Evolutionary conservation across 768 basidiomycete species (phyloP).

Genomic region (Tubosaeta sp.): DNA sequence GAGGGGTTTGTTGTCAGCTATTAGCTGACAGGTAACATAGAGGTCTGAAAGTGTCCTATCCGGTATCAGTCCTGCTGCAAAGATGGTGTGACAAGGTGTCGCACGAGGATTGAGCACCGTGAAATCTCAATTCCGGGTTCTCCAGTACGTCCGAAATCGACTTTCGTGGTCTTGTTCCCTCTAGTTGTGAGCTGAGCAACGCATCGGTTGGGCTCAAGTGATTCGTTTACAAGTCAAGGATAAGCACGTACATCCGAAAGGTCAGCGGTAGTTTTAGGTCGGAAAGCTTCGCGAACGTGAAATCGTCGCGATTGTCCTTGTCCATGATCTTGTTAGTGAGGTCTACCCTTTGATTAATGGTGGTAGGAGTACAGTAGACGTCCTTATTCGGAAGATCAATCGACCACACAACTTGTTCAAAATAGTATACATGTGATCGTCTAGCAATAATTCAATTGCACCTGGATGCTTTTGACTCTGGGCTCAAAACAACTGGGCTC

Average conservation of each 20-base stretch:
- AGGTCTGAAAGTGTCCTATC: slow-evolving; percentile 84
- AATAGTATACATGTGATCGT: slow-evolving; percentile 17
- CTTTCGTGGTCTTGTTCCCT: slow-evolving; percentile 70
- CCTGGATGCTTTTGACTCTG: slow-evolving; percentile 23
- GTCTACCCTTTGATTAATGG: background rate
- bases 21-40: slow-evolving; percentile 88
- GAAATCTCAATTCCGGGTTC: slow-evolving; percentile 75
- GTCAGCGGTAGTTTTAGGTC: slow-evolving; percentile 87
- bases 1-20: slow-evolving; percentile 89
- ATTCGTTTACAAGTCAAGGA: background rate
- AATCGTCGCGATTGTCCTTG: slow-evolving; percentile 75
- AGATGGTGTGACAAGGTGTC: slow-evolving; percentile 11
- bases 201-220: background rate
- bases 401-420: background rate
- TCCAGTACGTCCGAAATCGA: slow-evolving; percentile 79
- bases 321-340: too few relatives aligned
- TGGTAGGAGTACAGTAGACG: background rate
- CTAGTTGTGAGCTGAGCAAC: slow-evolving; percentile 69
- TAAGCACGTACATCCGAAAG: slow-evolving; percentile 63
- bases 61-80: slow-evolving; percentile 15
- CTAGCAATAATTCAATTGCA: slow-evolving; percentile 17
- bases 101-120: slow-evolving; percentile 79
- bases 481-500: slow-evolving; percentile 12
- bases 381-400: background rate
- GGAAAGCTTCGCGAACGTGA: slow-evolving; percentile 87